phyloP scores from a whole-genome alignment of 768 basidiomycete species.

The Rhizopogon sp. region DNA sequence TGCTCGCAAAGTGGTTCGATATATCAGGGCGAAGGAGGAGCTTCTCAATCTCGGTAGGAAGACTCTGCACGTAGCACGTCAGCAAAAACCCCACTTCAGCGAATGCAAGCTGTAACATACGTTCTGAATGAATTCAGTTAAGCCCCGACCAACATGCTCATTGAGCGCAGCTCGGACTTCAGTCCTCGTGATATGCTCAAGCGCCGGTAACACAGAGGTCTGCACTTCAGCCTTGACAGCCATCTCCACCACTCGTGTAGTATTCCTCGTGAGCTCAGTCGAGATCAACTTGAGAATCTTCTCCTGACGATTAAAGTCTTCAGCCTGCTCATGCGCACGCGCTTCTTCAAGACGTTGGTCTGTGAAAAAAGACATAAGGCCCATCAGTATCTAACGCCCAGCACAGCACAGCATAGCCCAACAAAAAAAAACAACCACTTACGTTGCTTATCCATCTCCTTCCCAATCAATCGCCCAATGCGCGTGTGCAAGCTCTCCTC shows the following conservation, averaged over 20 bases:
- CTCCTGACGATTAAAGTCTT: slow-evolving; percentile 82
- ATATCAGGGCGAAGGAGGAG: slow-evolving; percentile 73
- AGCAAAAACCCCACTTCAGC: slow-evolving; percentile 1
- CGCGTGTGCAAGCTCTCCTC: slow-evolving; percentile 75
- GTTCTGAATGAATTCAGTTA: slow-evolving; percentile 69
- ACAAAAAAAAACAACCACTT: slow-evolving; percentile 23
- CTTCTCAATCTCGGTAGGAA: slow-evolving; percentile 78
- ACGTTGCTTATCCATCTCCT: slow-evolving; percentile 92
- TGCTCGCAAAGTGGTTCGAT: slow-evolving; percentile 69
- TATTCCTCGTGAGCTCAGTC: slow-evolving; percentile 81
- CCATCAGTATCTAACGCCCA: not conserved
- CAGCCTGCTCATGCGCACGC: slow-evolving; percentile 69
- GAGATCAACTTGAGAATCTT: slow-evolving; percentile 87
- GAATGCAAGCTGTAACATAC: slow-evolving; percentile 30
- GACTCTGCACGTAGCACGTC: slow-evolving; percentile 38
- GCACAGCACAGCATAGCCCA: slow-evolving; percentile 2
- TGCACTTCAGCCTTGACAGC: slow-evolving; percentile 85
- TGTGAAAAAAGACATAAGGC: slow-evolving; percentile 23
- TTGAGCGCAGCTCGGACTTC: slow-evolving; percentile 78
- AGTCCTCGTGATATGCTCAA: slow-evolving; percentile 76
- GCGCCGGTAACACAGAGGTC: slow-evolving; percentile 74
- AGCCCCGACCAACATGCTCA: slow-evolving; percentile 69
- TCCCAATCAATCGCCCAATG: slow-evolving; percentile 73
- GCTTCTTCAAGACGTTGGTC: slow-evolving; percentile 84
- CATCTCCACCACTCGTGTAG: slow-evolving; percentile 84